These are phyloP conservation scores for Exophiala mesophila DNA, from an alignment of 2,329 filamentous ascomycete species.

Conservation along the genomic window DNA sequence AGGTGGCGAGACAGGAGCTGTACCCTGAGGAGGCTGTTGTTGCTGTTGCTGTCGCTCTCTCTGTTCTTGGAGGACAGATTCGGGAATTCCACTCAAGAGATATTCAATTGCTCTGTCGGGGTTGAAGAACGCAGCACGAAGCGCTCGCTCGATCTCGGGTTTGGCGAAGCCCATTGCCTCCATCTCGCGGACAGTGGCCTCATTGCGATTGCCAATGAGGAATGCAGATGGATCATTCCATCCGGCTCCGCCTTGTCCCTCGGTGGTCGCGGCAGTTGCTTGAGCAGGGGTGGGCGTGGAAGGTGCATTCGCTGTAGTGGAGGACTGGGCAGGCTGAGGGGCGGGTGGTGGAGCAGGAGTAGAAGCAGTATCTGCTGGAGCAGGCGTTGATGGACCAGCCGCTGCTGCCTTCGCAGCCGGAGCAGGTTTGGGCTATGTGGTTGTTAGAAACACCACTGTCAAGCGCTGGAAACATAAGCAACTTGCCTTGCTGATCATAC, in stretches of 20 bases:
- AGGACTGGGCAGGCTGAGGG: conserved; percentile 49
- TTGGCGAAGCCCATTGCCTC: conserved; percentile 95
- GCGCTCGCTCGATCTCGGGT: conserved; percentile 81
- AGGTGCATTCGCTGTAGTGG: conserved; percentile 56
- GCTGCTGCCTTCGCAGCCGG: conserved; percentile 41
- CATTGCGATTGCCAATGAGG: conserved; percentile 76
- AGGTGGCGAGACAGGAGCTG: conserved; percentile 32
- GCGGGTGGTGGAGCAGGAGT: conserved; percentile 43
- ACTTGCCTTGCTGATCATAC: conserved; percentile 91
- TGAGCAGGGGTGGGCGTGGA: conserved; percentile 45
- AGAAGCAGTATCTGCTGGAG: conserved; percentile 44
- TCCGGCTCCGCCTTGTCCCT: conserved; percentile 41
- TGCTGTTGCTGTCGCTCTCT: conserved; percentile 40
- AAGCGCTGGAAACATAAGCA: not conserved
- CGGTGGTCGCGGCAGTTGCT: conserved; percentile 40
- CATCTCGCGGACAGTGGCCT: conserved; percentile 83
- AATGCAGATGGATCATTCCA: conserved; percentile 76
- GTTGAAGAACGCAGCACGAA: conserved; percentile 96
- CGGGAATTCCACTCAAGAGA: conserved; percentile 85
- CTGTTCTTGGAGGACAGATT: conserved; percentile 70
- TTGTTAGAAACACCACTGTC: conserved; percentile 5
- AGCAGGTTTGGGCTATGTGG: conserved; percentile 63
- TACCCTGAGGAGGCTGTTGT: conserved; percentile 21
- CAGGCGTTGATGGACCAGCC: conserved; percentile 51
- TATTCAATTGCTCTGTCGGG: conserved; percentile 97